Base-by-base conservation (phyloP, 2,329 filamentous ascomycete genomes). In the Akanthomyces lecanii region DNA sequence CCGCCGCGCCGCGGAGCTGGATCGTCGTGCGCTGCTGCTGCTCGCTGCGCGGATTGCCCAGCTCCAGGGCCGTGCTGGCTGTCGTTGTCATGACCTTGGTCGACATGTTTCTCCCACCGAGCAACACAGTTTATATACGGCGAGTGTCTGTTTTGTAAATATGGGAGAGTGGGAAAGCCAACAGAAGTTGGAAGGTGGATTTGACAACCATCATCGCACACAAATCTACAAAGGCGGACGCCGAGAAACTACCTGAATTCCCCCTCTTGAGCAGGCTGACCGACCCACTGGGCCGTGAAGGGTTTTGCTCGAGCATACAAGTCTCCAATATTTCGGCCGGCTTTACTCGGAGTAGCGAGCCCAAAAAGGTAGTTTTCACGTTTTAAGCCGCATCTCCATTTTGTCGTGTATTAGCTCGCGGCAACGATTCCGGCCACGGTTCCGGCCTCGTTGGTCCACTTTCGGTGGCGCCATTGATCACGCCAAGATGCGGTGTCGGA, bases 341-440 rank as follows among this genome's bases (percentile, higher is more conserved):
- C 48, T 44, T 60, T 60, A 42, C 38, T 61, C 58, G 58, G 58
- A 61, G 58, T 18, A 52, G 57, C 57, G 57, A 60, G 40, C 48
- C 25, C 25, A 61, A 53, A 52, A 25, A 53, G 48, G 48, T 36
- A 52, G 25, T 51, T 59, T 58, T 38, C 36, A 30, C 12, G 5
- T 53, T 52, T 61, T 53, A 53, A 61, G 58, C 58, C 58, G 58
- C 58, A 61, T 61, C 58, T 44, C 48, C 25, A 53, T 42, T 28
- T 23, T 30, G 28, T 30, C 28, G 16, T 14, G 21, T 18, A 33
- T 36, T 57, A 57, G 54, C 54, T 42, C 30, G 56, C 56, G 56
- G 56, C 33, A 53, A 45, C 18, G 48, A 25, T 61, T 61, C 58
- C 58, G 58, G 58, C 58, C 56, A 59, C 45, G 6, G 45, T 59